Evolutionary conservation across 2,329 filamentous ascomycete genomes (phyloP).

Genomic region (Verruconis gallopava): DNA sequence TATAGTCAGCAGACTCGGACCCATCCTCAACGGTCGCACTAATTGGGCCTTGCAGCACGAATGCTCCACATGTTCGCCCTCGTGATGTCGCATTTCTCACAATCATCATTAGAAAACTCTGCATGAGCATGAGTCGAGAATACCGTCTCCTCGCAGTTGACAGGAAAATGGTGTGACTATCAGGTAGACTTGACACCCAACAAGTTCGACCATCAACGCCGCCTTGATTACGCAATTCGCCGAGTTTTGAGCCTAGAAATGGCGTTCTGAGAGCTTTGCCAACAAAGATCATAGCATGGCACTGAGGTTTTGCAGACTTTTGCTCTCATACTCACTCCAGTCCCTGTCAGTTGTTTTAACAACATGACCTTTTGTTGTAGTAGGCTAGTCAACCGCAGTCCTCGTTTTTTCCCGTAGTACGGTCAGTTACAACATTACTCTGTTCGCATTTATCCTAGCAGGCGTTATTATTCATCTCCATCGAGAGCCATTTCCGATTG

Average conservation of each 20-base stretch:
- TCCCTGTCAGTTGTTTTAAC: too few relatives aligned
- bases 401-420: too few relatives aligned
- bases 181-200: slow-evolving; percentile 24
- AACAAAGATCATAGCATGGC: too few relatives aligned
- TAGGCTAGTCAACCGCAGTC: too few relatives aligned
- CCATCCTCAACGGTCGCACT: slow-evolving; percentile 27
- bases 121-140: slow-evolving; percentile 35
- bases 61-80: slow-evolving; percentile 36
- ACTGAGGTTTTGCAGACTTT: too few relatives aligned
- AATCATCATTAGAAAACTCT: slow-evolving; percentile 28
- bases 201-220: not conserved
- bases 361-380: too few relatives aligned
- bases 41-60: slow-evolving; percentile 33
- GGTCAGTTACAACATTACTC: too few relatives aligned
- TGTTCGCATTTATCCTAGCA: too few relatives aligned
- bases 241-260: slow-evolving; percentile 5
- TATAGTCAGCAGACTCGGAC: slow-evolving; percentile 26
- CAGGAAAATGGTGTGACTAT: slow-evolving; percentile 24
- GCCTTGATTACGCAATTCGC: not conserved
- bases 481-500: too few relatives aligned
- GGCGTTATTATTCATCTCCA: too few relatives aligned
- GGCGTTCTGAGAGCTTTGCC: not conserved
- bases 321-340: too few relatives aligned
- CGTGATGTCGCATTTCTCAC: slow-evolving; percentile 37
- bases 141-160: slow-evolving; percentile 26